phyloP scores from a whole-genome alignment of 768 basidiomycete genomes.

The Astraeus odoratus region DNA sequence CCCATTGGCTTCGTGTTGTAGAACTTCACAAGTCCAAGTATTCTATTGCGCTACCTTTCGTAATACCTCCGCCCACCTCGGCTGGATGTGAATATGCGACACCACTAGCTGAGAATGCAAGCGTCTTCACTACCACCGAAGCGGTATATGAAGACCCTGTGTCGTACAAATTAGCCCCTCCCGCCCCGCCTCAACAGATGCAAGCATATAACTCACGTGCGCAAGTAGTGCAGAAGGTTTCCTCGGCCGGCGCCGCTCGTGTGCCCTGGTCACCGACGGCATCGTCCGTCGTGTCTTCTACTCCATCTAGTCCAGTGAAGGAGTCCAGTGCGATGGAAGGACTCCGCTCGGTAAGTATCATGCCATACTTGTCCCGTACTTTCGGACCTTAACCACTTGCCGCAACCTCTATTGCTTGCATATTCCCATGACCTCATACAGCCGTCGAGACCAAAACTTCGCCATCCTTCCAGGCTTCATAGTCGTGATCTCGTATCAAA shows the following conservation, averaged over 20 bases:
- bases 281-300: slow-evolving; percentile 21
- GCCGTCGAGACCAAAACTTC: slow-evolving; percentile 40
- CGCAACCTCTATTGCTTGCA: neutral
- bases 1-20: slow-evolving; percentile 47
- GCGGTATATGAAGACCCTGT: neutral
- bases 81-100: neutral
- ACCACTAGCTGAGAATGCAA: neutral
- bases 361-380: neutral
- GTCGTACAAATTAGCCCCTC: slow-evolving; percentile 7
- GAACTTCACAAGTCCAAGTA: slow-evolving; percentile 50
- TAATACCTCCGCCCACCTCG: slow-evolving; percentile 31
- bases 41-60: slow-evolving; percentile 39
- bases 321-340: neutral
- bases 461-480: slow-evolving; percentile 67
- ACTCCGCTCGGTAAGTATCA: slow-evolving; percentile 2
- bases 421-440: neutral
- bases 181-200: slow-evolving; percentile 5
- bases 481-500: slow-evolving; percentile 62
- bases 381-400: neutral
- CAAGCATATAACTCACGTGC: slow-evolving; percentile 5
- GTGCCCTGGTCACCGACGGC: slow-evolving; percentile 16
- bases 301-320: slow-evolving; percentile 23
- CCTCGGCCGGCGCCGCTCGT: slow-evolving; percentile 1
- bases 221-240: slow-evolving; percentile 1
- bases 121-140: slow-evolving; percentile 10